Base-by-base conservation (phyloP, 139 green algal species). In the Auxenochlorella pyrenoidosa region DNA sequence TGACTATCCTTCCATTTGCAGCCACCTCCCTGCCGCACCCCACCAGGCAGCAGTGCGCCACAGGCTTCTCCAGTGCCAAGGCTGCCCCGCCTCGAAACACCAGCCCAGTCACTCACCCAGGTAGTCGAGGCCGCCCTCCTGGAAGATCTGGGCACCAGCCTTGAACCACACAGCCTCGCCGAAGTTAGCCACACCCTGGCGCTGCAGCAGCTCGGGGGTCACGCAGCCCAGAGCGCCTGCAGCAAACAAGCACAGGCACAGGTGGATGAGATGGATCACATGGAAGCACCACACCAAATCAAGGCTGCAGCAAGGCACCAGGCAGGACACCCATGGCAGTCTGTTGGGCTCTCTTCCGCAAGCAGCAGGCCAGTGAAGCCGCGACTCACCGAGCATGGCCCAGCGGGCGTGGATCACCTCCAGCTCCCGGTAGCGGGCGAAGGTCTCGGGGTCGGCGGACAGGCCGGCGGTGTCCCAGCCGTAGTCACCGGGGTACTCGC, bases 401-500 rank as follows among this genome's bases (percentile, higher is more conserved):
- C 92, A 94, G 76, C 92, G 91, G 63, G 92, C 92, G 87, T 94
- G 92, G 89, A 94, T 94, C 58, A 94, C 82, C 91, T 95, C 87
- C 38, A 89, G 51, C 80, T 89, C 87, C 54, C 91, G 86, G 92
- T 94, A 93, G 85, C 89, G 92, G 77, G 94, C 90, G 90, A 99
- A 99, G 90, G 95, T 99, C 93, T 98, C 93, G 81, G 97, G 97
- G 93, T 99, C 97, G 73, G 97, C 95, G 32, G 97, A 99, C 88
- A 99, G 95, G 84, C 97, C 97, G 83, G 95, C 96, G 76, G 97
- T 98, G 94, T 99, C 97, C 96, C 97, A 99, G 91, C 96, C 97
- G 90, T 98, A 98, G 96, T 99, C 96, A 89, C 96, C 96, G 85
- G 96, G 92, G 96, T 95, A 98, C 95, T 97, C 91, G n/a, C 91